A percentile compares a stretch with the other conserved stretches of the same genome.
Conservation (phyloP, 768 basidiomycete genomes). For the Phanerochaete sordida region DNA sequence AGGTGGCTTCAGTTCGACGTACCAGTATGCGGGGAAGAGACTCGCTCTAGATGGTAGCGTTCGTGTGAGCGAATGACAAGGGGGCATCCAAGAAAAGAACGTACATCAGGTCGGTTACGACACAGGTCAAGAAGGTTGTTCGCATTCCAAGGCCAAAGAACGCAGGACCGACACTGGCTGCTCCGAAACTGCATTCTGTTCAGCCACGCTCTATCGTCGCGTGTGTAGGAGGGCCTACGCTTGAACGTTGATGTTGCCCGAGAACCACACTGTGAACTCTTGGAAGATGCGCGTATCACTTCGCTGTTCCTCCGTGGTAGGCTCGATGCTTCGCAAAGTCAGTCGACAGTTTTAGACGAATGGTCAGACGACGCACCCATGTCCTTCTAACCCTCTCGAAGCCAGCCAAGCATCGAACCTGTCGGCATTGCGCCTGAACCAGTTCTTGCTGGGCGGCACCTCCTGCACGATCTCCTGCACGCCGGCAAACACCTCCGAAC, state of each 20-base stretch:
- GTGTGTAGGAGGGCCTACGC: conserved; percentile 31
- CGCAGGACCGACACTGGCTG: conserved; percentile 49
- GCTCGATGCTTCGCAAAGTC: conserved; percentile 45
- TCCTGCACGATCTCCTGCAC: neutral
- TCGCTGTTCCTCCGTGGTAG: conserved; percentile 46
- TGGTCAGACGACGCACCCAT: conserved; percentile 17
- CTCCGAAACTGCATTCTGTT: conserved; percentile 33
- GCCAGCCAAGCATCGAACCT: conserved; percentile 16
- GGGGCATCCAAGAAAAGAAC: conserved; percentile 5
- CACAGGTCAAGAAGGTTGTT: conserved; percentile 38
- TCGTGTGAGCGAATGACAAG: neutral
- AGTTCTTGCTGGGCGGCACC: neutral
- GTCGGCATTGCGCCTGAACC: conserved; percentile 6
- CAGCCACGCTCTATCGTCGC: neutral
- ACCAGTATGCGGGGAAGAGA: conserved; percentile 34
- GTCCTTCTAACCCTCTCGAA: conserved; percentile 19
- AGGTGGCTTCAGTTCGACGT: neutral
- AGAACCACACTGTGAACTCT: conserved; percentile 70
- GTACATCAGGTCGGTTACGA: conserved; percentile 45
- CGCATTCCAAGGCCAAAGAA: conserved; percentile 44
- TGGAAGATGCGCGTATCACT: conserved; percentile 57
- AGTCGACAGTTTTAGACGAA: neutral
- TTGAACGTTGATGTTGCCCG: conserved; percentile 64
- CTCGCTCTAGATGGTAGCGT: conserved; percentile 23
- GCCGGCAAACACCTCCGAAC: neutral